These are phyloP conservation scores for Phytophthora hibernalis DNA, from an alignment of 352 stramenopile species.

Conservation along the genomic window DNA sequence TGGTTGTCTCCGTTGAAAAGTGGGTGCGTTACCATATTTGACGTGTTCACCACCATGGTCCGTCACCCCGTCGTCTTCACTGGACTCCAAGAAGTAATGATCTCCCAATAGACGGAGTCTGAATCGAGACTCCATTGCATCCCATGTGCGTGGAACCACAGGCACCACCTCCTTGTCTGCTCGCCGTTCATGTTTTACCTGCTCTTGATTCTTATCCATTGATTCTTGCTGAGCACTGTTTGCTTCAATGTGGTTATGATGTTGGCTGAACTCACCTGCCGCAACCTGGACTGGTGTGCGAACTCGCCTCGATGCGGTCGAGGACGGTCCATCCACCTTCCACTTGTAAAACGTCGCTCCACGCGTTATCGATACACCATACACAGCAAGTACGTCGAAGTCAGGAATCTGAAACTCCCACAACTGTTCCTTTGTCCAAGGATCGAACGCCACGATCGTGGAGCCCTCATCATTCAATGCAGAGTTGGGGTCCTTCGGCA, in stretches of 20 bases:
- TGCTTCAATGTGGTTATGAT: constrained; percentile 19
- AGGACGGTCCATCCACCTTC: constrained; percentile 75
- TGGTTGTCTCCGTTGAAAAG: constrained; percentile 32
- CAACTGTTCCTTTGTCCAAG: constrained; percentile 70
- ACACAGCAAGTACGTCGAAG: constrained; percentile 79
- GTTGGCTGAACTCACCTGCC: not conserved
- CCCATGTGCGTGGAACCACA: constrained; percentile 39
- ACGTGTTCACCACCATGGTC: constrained; percentile 19
- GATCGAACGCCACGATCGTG: constrained; percentile 76
- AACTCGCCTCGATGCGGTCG: constrained; percentile 28
- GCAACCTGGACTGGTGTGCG: constrained; percentile 8
- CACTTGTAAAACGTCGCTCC: constrained; percentile 75
- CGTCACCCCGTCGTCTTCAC: constrained; percentile 34
- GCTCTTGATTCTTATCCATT: not conserved
- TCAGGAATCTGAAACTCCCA: constrained; percentile 78
- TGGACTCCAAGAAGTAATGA: constrained; percentile 72
- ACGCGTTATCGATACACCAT: constrained; percentile 59
- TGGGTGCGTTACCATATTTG: constrained; percentile 21
- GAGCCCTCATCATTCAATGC: constrained; percentile 64
- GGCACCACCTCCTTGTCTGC: constrained; percentile 34
- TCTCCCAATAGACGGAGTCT: constrained; percentile 59
- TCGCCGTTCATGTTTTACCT: constrained; percentile 3
- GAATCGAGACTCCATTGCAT: constrained; percentile 55
- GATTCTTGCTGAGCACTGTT: constrained; percentile 2
- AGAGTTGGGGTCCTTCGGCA: constrained; percentile 63